Base-by-base conservation (phyloP, 305 asterid species). In the Fraxinus velutina region DNA sequence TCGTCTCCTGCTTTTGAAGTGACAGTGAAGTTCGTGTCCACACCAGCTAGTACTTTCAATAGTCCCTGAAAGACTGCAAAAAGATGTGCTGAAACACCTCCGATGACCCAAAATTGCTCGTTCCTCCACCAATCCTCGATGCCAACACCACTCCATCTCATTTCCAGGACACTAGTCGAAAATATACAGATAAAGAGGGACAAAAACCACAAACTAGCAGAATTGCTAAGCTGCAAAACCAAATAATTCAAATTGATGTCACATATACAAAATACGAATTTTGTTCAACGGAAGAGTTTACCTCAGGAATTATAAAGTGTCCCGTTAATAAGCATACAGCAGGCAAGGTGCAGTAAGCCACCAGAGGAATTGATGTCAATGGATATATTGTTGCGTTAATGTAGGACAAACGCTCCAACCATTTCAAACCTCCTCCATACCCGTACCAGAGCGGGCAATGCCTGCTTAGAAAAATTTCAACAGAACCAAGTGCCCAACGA, bases 381-480 rank as follows among this genome's bases (percentile, higher is more conserved):
- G 80, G 80, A n/a, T 77, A 77, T 17, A 77, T 32, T 5, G 70
- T 10, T 12, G 73, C 39, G 9, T n/a, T 77, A 5, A 77, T 77
- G 80, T 77, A 55, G 5, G 80, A 77, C 24, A 77, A 6, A 2
- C 80, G 66, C 42, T 77, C 19, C 9, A 77, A 34, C 66, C 66
- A 50, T 55, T 77, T 77, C 50, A 77, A 19, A 29, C 80, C 80
- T 12, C 80, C 66, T 77, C 80, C 80, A 77, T 77, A 77, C 29
- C 80, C 80, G 50, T 77, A 77, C 80, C 73, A 77, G 32, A 77
- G 33, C 29, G 80, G 80, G 73, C 80, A 77, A 17, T 77, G 80
- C 52, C 73, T 77, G 72, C 80, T 77, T 12, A 32, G 33, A 12
- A 77, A 55, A 50, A 77, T 77, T 55, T 77, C 73, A 9, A 77